Evolutionary conservation across 1,139 yeast genomes (phyloP), one percentile per base, ranked within the genome.

Genomic region (Yamadazyma triangularis): DNA sequence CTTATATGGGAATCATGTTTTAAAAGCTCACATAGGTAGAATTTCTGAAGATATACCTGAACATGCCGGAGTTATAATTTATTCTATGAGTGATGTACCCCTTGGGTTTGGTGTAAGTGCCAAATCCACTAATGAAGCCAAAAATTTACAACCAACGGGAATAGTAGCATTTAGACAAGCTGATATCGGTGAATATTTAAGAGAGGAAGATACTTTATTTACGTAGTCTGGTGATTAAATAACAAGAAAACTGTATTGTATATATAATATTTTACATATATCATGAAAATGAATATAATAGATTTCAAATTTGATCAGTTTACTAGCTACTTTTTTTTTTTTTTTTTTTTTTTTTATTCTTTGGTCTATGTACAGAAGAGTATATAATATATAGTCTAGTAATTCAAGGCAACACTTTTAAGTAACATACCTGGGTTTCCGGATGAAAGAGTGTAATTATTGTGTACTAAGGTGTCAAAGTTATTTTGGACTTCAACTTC

Each of bases 1-100:
- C 57, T 66, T 91, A 42, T 91, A 93, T 51, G 99, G 99, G 25
- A 91, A 91, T 64, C 96, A 91, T 57, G 93, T 91, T 15, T 70
- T 91, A 46, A 93, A 93, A 56, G 99, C 99, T 10, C 98, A 91
- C 53, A 73, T 91, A 37, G 98, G 98, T 23, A 81, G 89, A 51
- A 88, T 91, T 85, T 84, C 95, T 34, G 98, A 91, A 44, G 97
- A 93, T 53, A 86, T 91, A 35, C 97, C 98, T 21, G 97, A 91
- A 60, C 98, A 93, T 53, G 94, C 96, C 2, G 98, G 99, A 49
- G 89, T 91, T 21, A 73, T 93, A 45, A 81, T 91, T 10, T 87
- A 74, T 50, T 81, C 95, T 10, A 93, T 91, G 97, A 74, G 73
- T 44, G 99, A 91, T 58, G 76, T 82, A 15, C 96, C 98, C 10